phyloP scores from a whole-genome alignment of 371 early-diverging fungal genomes.

The Mortierella sp. region DNA sequence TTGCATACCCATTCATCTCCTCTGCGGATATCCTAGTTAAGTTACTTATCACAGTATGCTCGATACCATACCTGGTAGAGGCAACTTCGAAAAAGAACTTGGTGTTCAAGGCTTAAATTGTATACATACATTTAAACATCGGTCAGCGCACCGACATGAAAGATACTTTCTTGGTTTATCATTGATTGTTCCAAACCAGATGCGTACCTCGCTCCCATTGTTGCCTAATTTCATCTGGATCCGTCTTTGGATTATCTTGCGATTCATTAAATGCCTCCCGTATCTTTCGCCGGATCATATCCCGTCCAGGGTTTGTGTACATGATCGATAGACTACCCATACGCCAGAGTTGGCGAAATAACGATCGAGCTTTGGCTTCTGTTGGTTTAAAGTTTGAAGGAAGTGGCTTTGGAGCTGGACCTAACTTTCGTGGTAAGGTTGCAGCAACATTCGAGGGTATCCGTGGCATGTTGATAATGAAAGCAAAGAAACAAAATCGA shows the following conservation, averaged over 20 bases:
- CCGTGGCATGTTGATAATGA: constrained; percentile 22
- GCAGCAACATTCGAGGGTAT: constrained; percentile 50
- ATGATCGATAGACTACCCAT: constrained; percentile 46
- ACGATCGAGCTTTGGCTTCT: constrained; percentile 47
- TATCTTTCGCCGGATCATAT: constrained; percentile 39
- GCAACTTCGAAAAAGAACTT: constrained; percentile 50
- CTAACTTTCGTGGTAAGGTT: constrained; percentile 39
- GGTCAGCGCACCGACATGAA: too few species aligned
- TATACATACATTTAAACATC: background rate
- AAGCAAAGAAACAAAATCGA: background rate
- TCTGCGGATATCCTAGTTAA: constrained; percentile 28
- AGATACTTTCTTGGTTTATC: too few species aligned
- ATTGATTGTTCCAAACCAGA: background rate
- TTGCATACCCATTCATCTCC: constrained; percentile 22
- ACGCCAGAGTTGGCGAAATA: constrained; percentile 53
- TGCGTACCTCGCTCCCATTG: constrained; percentile 53
- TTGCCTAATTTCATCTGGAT: constrained; percentile 16
- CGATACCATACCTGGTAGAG: constrained; percentile 41
- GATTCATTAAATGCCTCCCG: constrained; percentile 51
- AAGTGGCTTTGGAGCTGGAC: constrained; percentile 39
- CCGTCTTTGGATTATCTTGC: constrained; percentile 2
- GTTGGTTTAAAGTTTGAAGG: constrained; percentile 34
- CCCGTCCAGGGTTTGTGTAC: constrained; percentile 38
- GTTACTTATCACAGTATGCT: constrained; percentile 50
- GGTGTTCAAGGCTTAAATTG: constrained; percentile 41